These are phyloP conservation scores for Verbascum thapsus DNA, from an alignment of 257 asterid genomes.

Conservation along the genomic window DNA sequence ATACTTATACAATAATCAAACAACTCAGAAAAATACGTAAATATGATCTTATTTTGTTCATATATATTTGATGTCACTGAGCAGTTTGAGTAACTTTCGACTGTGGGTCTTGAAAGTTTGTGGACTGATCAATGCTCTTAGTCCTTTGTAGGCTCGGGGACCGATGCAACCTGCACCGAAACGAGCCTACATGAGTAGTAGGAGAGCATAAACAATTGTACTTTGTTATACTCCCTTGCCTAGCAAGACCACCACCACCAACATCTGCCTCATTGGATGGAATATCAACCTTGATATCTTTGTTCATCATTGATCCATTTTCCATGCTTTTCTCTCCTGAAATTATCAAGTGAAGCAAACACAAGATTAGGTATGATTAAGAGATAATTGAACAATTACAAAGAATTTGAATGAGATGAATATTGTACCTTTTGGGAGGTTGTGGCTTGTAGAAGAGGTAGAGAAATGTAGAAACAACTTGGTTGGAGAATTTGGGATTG, in stretches of 20 bases:
- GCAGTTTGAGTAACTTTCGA: constrained; percentile 29
- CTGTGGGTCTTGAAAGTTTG: constrained; percentile 30
- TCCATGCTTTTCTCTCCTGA: constrained; percentile 40
- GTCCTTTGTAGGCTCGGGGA: constrained; percentile 57
- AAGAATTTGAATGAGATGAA: neutral
- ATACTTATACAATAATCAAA: neutral
- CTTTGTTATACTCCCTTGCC: constrained; percentile 68
- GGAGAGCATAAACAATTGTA: constrained; percentile 73
- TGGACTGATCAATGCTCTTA: constrained; percentile 52
- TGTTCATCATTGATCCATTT: constrained; percentile 35
- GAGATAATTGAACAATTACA: neutral
- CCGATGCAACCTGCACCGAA: constrained; percentile 79
- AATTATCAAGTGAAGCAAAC: constrained; percentile 6
- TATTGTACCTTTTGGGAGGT: constrained; percentile 21
- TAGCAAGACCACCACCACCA: constrained; percentile 47
- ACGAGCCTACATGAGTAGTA: constrained; percentile 78
- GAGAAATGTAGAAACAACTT: constrained; percentile 23
- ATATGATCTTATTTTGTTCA: neutral
- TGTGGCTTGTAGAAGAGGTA: constrained; percentile 9
- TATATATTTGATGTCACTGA: constrained; percentile 11
- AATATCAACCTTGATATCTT: constrained; percentile 57
- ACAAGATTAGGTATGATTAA: neutral
- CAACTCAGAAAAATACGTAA: neutral
- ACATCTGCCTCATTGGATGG: constrained; percentile 30
- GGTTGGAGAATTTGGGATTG: constrained; percentile 27